A percentile compares a stretch with the other conserved stretches of the same genome.
Evolutionary conservation across 1,284 basidiomycete species (phyloP).

Genomic region (Moniliophthora roreri): DNA sequence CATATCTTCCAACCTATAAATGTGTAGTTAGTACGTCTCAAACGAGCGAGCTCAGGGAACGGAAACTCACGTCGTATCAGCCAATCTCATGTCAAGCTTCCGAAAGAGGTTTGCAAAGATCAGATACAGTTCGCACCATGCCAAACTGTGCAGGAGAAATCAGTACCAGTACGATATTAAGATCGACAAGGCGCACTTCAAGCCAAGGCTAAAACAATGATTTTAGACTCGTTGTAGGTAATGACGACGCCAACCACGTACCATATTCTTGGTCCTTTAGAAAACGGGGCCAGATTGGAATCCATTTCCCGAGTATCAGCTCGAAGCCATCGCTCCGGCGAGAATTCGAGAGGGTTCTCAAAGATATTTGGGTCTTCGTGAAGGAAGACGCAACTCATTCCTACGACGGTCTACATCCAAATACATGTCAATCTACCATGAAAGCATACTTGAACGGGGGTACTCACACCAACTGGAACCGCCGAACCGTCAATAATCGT

Average conservation of each 20-base stretch:
- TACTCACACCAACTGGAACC: conserved; percentile 23
- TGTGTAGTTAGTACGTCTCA: too few relatives aligned
- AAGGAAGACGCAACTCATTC: conserved; percentile 21
- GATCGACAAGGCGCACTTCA: too few relatives aligned
- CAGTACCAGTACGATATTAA: too few relatives aligned
- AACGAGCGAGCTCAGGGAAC: too few relatives aligned
- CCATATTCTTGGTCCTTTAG: conserved; percentile 31
- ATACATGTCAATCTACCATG: background rate
- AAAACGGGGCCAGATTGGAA: conserved; percentile 31
- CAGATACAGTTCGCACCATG: too few relatives aligned
- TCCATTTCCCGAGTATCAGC: conserved; percentile 22
- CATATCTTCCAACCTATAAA: too few relatives aligned
- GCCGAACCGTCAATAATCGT: conserved; percentile 18
- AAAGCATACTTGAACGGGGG: background rate
- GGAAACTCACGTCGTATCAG: too few relatives aligned
- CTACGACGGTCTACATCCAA: conserved; percentile 20
- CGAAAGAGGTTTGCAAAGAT: too few relatives aligned
- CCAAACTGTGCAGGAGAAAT: too few relatives aligned
- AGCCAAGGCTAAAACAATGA: too few relatives aligned
- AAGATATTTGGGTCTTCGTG: conserved; percentile 21
- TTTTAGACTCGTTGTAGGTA: too few relatives aligned
- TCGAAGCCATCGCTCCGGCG: conserved; percentile 28
- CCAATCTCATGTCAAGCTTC: too few relatives aligned
- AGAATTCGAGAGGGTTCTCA: conserved; percentile 25
- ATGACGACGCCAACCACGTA: conserved; percentile 17